A percentile compares a stretch with the other conserved stretches of the same genome.
These are phyloP conservation scores for Porcisia deanei DNA, from an alignment of 208 protist genomes.

Conservation along the genomic window DNA sequence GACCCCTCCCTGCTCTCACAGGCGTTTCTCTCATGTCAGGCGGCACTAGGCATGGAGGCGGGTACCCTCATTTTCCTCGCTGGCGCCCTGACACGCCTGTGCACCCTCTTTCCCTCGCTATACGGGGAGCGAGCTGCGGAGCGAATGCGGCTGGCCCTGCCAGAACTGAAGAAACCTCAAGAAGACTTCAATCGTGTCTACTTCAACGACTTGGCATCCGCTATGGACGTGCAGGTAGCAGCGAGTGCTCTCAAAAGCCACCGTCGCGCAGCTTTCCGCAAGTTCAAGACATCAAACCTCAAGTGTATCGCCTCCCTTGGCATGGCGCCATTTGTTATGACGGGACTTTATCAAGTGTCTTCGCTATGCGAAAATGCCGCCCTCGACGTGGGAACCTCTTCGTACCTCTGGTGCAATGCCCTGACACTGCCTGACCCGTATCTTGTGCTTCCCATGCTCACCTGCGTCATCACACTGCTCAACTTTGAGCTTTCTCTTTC, in stretches of 20 bases:
- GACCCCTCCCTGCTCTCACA: conserved; percentile 41
- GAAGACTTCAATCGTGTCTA: conserved; percentile 79
- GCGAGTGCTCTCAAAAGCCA: conserved; percentile 75
- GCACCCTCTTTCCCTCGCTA: conserved; percentile 73
- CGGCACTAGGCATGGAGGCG: conserved; percentile 49
- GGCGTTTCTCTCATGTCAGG: conserved; percentile 46
- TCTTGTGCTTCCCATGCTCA: conserved; percentile 59
- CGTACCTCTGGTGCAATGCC: conserved; percentile 79
- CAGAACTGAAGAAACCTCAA: conserved; percentile 64
- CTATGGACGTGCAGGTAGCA: conserved; percentile 82
- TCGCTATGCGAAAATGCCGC: conserved; percentile 60
- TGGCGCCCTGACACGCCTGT: conserved; percentile 56
- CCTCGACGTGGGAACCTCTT: conserved; percentile 58
- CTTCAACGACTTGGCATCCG: conserved; percentile 60
- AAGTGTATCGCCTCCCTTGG: conserved; percentile 65
- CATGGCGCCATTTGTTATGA: conserved; percentile 66
- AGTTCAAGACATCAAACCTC: conserved; percentile 75
- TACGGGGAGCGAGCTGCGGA: conserved; percentile 82
- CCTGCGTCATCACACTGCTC: conserved; percentile 66
- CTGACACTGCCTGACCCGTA: conserved; percentile 77
- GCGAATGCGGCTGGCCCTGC: conserved; percentile 77
- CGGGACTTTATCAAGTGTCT: conserved; percentile 62
- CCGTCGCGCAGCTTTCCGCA: conserved; percentile 68
- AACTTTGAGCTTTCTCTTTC: conserved; percentile 88
- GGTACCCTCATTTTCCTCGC: conserved; percentile 53